Evolutionary conservation across 305 asterid genomes (phyloP).

Genomic region (Rubia peregrina): DNA sequence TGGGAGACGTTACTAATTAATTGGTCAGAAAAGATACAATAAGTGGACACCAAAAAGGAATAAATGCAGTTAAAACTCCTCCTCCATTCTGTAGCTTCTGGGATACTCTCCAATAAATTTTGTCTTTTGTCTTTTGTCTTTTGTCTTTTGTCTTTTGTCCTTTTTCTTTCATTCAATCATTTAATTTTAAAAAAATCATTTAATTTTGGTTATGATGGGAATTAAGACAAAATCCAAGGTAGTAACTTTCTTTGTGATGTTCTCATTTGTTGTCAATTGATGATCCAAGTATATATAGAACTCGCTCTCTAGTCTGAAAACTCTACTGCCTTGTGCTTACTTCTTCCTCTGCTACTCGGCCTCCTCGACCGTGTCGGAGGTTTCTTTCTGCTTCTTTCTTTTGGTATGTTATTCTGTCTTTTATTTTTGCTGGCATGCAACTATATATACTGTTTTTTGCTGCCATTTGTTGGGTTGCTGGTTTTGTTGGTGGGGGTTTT

Average conservation of each 20-base stretch:
- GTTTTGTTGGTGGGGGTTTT: not conserved
- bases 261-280: not conserved
- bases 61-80: not conserved
- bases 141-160: no score
- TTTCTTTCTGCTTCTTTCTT: not conserved
- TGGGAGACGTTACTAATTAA: not conserved
- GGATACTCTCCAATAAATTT: not conserved
- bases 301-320: not conserved
- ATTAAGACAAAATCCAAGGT: not conserved
- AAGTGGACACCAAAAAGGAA: not conserved
- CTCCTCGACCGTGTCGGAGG: not conserved
- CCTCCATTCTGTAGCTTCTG: not conserved
- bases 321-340: not conserved
- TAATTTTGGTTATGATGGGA: not conserved
- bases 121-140: no score
- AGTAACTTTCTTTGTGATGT: not conserved
- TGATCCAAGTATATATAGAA: not conserved
- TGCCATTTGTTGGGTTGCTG: not conserved
- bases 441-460: not conserved
- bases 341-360: not conserved
- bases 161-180: not conserved
- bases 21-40: not conserved
- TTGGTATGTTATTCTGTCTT: not conserved
- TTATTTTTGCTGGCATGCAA: not conserved
- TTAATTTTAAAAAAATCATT: not conserved